Evolutionary conservation across 1,284 basidiomycete genomes (phyloP).

Genomic region (Entoloma clypeatum): DNA sequence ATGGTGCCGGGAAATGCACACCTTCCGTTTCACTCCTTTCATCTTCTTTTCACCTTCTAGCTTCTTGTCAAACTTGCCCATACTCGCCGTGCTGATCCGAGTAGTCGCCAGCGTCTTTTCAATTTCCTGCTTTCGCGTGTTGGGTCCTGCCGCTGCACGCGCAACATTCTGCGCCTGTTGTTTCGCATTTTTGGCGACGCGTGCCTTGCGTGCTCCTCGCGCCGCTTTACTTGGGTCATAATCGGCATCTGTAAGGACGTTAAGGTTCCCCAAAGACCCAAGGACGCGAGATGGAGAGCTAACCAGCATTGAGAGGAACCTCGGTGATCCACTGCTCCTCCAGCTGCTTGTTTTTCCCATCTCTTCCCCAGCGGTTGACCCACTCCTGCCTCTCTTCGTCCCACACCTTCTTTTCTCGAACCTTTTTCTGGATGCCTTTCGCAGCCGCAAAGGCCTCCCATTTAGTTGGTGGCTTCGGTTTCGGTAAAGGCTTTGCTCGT

Average conservation of each 20-base stretch:
- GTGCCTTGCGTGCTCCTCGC: constrained; percentile 74
- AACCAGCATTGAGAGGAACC: constrained; percentile 82
- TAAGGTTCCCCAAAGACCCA: constrained; percentile 8
- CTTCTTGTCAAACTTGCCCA: constrained; percentile 89
- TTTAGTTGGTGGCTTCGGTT: constrained; percentile 90
- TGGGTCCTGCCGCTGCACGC: constrained; percentile 41
- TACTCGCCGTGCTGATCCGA: constrained; percentile 85
- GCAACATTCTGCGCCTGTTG: constrained; percentile 81
- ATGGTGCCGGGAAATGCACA: constrained; percentile 28
- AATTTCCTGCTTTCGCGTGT: constrained; percentile 65
- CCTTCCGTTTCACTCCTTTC: constrained; percentile 91
- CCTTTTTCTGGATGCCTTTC: constrained; percentile 88
- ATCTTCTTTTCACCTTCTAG: constrained; percentile 90
- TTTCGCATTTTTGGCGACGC: constrained; percentile 82
- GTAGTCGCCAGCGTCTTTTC: constrained; percentile 77
- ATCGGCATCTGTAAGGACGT: constrained; percentile 52
- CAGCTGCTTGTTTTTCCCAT: constrained; percentile 85
- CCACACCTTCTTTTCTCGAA: constrained; percentile 83
- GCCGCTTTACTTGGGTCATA: constrained; percentile 78
- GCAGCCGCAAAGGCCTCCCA: constrained; percentile 96
- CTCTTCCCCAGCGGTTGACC: constrained; percentile 90
- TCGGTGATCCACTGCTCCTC: constrained; percentile 95
- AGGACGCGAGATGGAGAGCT: constrained; percentile 28
- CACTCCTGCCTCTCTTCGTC: constrained; percentile 95
- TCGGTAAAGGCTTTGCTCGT: constrained; percentile 89